Conservation (phyloP, 2,329 filamentous ascomycete genomes). For the Nemania sp. region DNA sequence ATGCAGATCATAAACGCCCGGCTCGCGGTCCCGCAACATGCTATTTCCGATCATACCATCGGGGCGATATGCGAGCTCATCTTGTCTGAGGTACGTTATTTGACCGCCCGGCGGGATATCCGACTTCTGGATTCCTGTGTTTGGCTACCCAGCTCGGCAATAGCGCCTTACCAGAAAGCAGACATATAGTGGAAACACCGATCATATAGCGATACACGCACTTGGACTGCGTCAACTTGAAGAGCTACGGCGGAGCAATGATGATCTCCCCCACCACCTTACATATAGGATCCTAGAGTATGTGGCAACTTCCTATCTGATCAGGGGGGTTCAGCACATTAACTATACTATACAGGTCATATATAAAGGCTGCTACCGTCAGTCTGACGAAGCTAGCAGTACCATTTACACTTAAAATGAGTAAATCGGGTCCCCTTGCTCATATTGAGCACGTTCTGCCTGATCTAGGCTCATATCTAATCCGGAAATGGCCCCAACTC, state of each 20-base stretch:
- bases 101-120: too few relatives aligned
- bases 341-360: neutral
- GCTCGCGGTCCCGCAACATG: neutral
- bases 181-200: neutral
- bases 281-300: neutral
- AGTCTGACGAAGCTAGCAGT: neutral
- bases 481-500: neutral
- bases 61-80: neutral
- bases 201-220: neutral
- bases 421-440: neutral
- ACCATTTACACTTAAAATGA: neutral
- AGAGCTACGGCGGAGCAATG: neutral
- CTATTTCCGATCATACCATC: neutral
- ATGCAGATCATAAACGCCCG: neutral
- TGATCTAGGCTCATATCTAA: neutral
- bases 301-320: neutral
- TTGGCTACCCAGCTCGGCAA: too few relatives aligned
- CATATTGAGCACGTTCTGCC: neutral
- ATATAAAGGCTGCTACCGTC: constrained; percentile 1
- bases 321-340: neutral
- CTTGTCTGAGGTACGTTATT: neutral
- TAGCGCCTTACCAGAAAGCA: neutral
- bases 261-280: neutral
- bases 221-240: neutral
- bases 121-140: neutral